Percentiles rank a stretch among this genome's conserved stretches.
These are phyloP conservation scores for Apiospora malaysiana DNA, from an alignment of 2,329 filamentous ascomycete genomes.

Conservation along the genomic window DNA sequence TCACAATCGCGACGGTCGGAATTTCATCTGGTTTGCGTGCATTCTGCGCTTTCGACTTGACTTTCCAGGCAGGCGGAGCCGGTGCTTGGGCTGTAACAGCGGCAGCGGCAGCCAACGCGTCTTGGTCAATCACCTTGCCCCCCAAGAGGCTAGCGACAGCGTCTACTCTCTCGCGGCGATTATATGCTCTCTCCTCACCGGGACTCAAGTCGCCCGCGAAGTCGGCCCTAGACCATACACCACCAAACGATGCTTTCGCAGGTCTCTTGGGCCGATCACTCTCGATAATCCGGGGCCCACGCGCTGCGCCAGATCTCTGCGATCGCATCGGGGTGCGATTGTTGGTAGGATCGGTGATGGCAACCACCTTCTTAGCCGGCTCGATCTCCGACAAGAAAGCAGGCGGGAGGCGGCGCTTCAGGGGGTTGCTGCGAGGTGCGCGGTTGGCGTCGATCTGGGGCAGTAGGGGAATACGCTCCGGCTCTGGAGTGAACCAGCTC, in stretches of 20 bases:
- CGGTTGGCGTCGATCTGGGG: slow-evolving; percentile 28
- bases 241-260: background rate
- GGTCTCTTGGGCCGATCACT: background rate
- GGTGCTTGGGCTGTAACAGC: background rate
- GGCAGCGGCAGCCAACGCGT: background rate
- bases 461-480: slow-evolving; percentile 32
- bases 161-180: background rate
- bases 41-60: background rate
- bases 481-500: slow-evolving; percentile 12
- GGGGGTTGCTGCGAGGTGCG: slow-evolving; percentile 35
- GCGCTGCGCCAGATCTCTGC: background rate
- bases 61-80: background rate
- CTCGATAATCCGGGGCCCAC: background rate
- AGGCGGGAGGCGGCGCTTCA: slow-evolving; percentile 35
- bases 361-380: slow-evolving; percentile 5
- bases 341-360: background rate
- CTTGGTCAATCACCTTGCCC: background rate
- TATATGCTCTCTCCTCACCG: background rate
- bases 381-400: slow-evolving; percentile 28
- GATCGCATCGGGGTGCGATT: background rate
- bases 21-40: background rate
- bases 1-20: background rate
- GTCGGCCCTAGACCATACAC: background rate
- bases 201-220: background rate
- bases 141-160: background rate